phyloP scores from a whole-genome alignment of 2,329 filamentous ascomycete species.

The Trichoderma koningii region DNA sequence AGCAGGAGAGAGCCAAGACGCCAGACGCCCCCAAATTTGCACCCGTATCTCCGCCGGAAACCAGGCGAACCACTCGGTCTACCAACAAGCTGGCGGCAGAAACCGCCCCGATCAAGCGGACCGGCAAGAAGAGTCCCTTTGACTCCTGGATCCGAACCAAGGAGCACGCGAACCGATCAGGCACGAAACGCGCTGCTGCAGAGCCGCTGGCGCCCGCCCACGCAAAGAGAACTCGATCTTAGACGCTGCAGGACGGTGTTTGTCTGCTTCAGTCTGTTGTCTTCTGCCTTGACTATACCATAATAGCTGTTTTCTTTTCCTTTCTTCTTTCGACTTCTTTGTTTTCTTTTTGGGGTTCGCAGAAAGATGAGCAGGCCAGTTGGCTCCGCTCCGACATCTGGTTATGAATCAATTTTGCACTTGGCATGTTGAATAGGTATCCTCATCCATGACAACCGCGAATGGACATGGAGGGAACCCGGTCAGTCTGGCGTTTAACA shows the following conservation, averaged over 20 bases:
- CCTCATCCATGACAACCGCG: slow-evolving; percentile 23
- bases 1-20: slow-evolving; percentile 42
- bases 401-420: slow-evolving; percentile 23
- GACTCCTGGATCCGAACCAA: slow-evolving; percentile 71
- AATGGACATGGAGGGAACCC: slow-evolving; percentile 24
- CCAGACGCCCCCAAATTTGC: slow-evolving; percentile 59
- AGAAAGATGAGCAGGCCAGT: slow-evolving; percentile 12
- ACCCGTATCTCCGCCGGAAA: slow-evolving; percentile 64
- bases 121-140: slow-evolving; percentile 58
- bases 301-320: slow-evolving; percentile 22
- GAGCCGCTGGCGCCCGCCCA: slow-evolving; percentile 38
- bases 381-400: slow-evolving; percentile 2
- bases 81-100: slow-evolving; percentile 52
- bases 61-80: slow-evolving; percentile 60
- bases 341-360: not conserved
- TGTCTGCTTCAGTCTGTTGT: slow-evolving; percentile 4
- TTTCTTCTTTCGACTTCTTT: not conserved
- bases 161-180: slow-evolving; percentile 49
- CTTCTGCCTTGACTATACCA: slow-evolving; percentile 22
- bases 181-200: slow-evolving; percentile 45
- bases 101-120: slow-evolving; percentile 45
- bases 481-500: slow-evolving; percentile 24
- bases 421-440: slow-evolving; percentile 25
- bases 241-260: slow-evolving; percentile 11
- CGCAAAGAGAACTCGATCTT: slow-evolving; percentile 44